Base-by-base conservation (phyloP, 805 yeast genomes). In the Ogataea wickerhamii region DNA sequence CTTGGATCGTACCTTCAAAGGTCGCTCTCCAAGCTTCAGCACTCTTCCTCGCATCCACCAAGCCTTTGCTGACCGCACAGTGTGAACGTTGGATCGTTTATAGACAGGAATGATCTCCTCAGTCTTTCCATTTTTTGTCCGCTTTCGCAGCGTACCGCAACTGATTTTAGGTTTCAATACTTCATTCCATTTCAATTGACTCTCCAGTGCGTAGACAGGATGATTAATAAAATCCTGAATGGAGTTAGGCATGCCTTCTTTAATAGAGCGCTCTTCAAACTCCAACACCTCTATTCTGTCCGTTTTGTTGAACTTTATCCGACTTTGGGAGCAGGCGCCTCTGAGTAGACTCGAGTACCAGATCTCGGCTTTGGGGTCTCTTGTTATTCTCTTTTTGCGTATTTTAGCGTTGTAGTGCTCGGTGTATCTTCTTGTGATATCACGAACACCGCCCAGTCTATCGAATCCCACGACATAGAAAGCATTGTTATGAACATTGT, bases 241-340 rank as follows among this genome's bases (percentile, higher is more conserved):
- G 51, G 77, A 84, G 38, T 80, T 79, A 0, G 98, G 98, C 73
- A 91, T 80, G 0, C 95, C 96, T 54, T 93, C 98, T 20, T 72
- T 67, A 13, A 75, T 63, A 31, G 85, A 82, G 37, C 84, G 67
- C 34, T 76, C 71, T 24, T 68, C 60, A 34, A 87, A 77, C 43
- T 80, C 85, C 22, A 73, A 70, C 28, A 71, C 62, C 50, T 87
- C 95, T 40, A 68, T 69, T 14, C 70, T 62, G 48, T 78, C 85
- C 6, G 65, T 50, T 24, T 59, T 58, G 29, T 44, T 55, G 12
- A 36, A 43, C 20, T 21, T 65, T 21, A 19, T 38, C 28, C 58
- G 48, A 5, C 23, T 49, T 12, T 32, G 52, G 5, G 58, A 51
- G 51, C 44, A 51, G 3, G 63, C 62, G 0, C 66, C 60, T 1